A percentile compares a stretch with the other conserved stretches of the same genome.
Conservation (phyloP, 1,284 basidiomycete species). For the Takashimella tepidaria region DNA sequence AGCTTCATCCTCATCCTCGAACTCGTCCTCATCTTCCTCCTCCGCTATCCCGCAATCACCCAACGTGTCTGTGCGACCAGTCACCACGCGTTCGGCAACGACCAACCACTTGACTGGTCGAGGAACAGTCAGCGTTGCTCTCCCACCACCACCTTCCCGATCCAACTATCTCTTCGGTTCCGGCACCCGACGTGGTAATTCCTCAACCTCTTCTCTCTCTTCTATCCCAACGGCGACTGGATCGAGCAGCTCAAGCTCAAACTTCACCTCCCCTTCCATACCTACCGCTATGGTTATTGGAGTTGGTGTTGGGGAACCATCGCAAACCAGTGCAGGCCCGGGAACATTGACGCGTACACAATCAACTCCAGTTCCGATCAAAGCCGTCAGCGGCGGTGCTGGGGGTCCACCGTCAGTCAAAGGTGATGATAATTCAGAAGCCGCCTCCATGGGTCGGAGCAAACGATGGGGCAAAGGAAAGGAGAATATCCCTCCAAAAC, state of each 20-base stretch:
- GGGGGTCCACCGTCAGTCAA: slow-evolving; percentile 10
- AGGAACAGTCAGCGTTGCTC: background rate
- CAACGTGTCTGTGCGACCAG: slow-evolving; percentile 6
- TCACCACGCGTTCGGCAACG: background rate
- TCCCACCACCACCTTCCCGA: slow-evolving; percentile 15
- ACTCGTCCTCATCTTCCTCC: background rate
- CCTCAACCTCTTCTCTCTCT: slow-evolving; percentile 4
- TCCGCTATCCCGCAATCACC: background rate
- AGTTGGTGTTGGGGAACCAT: slow-evolving; percentile 8
- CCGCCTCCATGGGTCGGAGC: slow-evolving; percentile 9
- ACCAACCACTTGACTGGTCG: background rate
- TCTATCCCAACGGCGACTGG: too few species aligned
- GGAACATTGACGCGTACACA: slow-evolving; percentile 26
- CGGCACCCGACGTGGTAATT: slow-evolving; percentile 21
- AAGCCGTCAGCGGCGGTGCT: slow-evolving; percentile 8
- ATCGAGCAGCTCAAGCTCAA: too few species aligned
- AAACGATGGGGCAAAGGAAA: slow-evolving; percentile 37
- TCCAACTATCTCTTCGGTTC: slow-evolving; percentile 23
- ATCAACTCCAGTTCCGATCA: slow-evolving; percentile 15
- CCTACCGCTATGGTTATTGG: background rate
- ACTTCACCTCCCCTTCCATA: background rate
- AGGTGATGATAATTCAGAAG: slow-evolving; percentile 18
- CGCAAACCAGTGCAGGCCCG: slow-evolving; percentile 15
- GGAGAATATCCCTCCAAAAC: slow-evolving; percentile 41
- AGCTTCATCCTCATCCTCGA: slow-evolving; percentile 1